A percentile compares a stretch with the other conserved stretches of the same genome.
Conservation (phyloP, 192 early-diverging fungal species). For the Endogone sp. region DNA sequence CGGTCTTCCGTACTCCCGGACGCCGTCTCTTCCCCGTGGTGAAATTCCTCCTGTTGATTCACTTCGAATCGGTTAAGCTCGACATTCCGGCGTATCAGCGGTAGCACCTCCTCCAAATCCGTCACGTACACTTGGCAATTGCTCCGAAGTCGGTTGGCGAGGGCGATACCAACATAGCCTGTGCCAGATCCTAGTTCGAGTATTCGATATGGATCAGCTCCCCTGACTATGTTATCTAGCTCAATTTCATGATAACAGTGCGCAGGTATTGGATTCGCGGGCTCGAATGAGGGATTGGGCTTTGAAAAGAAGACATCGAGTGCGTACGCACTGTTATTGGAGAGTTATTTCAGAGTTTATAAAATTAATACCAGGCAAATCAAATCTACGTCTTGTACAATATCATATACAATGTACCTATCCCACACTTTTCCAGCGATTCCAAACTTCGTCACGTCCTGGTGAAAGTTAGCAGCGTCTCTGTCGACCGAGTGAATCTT, state of each 20-base stretch:
- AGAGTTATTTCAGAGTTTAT: not conserved
- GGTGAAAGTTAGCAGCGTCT: constrained; percentile 10
- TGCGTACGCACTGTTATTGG: constrained; percentile 35
- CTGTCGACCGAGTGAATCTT: not conserved
- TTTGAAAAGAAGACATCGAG: constrained; percentile 36
- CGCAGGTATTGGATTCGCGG: constrained; percentile 34
- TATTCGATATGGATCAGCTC: constrained; percentile 22
- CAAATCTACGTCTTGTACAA: too few relatives aligned
- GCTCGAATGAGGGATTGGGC: constrained; percentile 17
- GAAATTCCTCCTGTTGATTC: not conserved
- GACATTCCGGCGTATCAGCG: constrained; percentile 40
- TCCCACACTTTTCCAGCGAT: constrained; percentile 53
- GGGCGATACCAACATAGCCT: constrained; percentile 42
- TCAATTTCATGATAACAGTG: constrained; percentile 25
- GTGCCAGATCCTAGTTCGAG: constrained; percentile 51
- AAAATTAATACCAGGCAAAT: not conserved
- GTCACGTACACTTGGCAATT: constrained; percentile 37
- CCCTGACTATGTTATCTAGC: not conserved
- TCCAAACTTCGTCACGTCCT: constrained; percentile 42
- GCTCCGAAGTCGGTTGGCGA: constrained; percentile 27
- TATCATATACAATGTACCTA: constrained; percentile 31
- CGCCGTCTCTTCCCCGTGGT: not conserved
- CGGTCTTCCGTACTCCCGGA: not conserved
- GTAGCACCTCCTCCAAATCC: constrained; percentile 43
- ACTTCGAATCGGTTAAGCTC: not conserved